Percentiles rank a stretch among this genome's conserved stretches.
phyloP scores from a whole-genome alignment of 192 early-diverging fungal species.

The Backusella mclennaniae region DNA sequence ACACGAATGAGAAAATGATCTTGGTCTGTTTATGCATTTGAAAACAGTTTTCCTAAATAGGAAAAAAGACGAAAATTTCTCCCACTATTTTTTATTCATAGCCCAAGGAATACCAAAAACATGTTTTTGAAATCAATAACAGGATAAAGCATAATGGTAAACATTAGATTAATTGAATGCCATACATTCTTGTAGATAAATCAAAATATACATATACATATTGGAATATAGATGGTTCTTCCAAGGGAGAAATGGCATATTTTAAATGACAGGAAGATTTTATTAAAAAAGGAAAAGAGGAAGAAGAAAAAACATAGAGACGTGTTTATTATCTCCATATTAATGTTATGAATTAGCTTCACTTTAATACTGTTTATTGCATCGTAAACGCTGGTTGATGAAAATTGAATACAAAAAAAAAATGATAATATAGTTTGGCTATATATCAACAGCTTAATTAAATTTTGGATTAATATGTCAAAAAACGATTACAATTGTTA shows the following conservation, averaged over 20 bases:
- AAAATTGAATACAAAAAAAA: too few species aligned
- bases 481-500: too few species aligned
- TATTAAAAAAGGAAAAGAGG: neutral
- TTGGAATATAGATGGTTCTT: neutral
- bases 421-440: too few species aligned
- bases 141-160: neutral
- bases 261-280: neutral
- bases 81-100: neutral
- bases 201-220: neutral
- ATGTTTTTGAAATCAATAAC: neutral
- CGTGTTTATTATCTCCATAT: neutral
- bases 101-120: neutral
- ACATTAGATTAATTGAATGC: neutral
- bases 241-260: neutral
- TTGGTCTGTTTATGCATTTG: neutral
- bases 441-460: too few species aligned
- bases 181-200: neutral
- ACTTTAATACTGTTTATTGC: too few species aligned
- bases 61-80: neutral
- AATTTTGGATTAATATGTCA: too few species aligned
- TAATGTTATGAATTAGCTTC: neutral
- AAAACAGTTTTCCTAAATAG: neutral
- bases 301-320: neutral
- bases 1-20: neutral
- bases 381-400: too few species aligned